Evolutionary conservation across 2,329 filamentous ascomycete genomes (phyloP), one percentile per base, ranked within the genome.

Genomic region (Calonectria pauciramosa): DNA sequence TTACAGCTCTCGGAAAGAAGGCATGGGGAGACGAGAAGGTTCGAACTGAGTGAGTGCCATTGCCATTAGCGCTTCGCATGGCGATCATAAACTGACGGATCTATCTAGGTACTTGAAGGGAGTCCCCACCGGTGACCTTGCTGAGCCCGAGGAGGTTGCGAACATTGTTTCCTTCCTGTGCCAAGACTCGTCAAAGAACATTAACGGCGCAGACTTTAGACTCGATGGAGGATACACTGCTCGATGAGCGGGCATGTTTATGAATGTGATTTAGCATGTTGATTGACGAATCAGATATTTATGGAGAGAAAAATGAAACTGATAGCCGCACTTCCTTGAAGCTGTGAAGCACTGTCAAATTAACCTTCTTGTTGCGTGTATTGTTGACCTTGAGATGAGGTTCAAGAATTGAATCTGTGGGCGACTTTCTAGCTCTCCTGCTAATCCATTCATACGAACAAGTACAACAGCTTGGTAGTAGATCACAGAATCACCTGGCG

Each of bases 221-320:
- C 36, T 71, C 14, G 68, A 71, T n/a, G 68, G 68, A 34, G 68
- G 68, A 30, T 71, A 71, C 36, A 71, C 68, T n/a, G 49, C 68
- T 49, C 47, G 60, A 30, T 71, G 36, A 71, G n/a, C n/a, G n/a
- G 10, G 18, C 26, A 30, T 47, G 1, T n/a, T n/a, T 18, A 14
- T 47, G 9, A 23, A 2, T 9, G 23, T 11, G n/a, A 47, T 13
- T 20, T 23, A 47, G 20, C 3, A 14, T 13, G 3, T 23, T 6
- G 4, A 23, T 47, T 47, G 11, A 23, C 9, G 1, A n/a, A n/a
- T 4, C 41, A n/a, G 4, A 47, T 23, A 13, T 1, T 23, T 41
- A 16, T 18, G 4, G 14, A 41, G 14, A 41, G 18, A 16, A 18
- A 18, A 18, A 38, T 13, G 11, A 16, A 38, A 14, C 13, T 8